Percentiles rank a stretch among this genome's conserved stretches.
Evolutionary conservation across 192 early-diverging fungal genomes (phyloP).

Genomic region (Mortierella antarctica): DNA sequence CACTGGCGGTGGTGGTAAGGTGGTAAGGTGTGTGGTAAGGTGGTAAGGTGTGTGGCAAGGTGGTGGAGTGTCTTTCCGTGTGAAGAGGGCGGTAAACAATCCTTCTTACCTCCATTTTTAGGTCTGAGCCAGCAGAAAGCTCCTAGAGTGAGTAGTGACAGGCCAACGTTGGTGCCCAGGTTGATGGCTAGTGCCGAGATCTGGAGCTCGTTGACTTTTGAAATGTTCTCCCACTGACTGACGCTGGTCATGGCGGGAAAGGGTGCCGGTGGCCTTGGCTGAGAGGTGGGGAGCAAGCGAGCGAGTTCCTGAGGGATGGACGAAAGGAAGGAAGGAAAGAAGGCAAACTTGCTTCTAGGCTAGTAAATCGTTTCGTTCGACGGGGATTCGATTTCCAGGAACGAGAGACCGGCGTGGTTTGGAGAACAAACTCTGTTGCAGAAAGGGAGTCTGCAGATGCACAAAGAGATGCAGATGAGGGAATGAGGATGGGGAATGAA

Average conservation of each 20-base stretch:
- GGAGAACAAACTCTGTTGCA: not conserved
- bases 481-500: not conserved
- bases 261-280: not conserved
- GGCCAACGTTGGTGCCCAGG: constrained; percentile 37
- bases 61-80: too few relatives aligned
- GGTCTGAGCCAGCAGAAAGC: constrained; percentile 50
- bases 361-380: not conserved
- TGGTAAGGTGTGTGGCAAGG: too few relatives aligned
- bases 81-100: too few relatives aligned
- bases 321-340: constrained; percentile 3
- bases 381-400: not conserved
- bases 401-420: not conserved
- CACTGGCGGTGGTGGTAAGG: too few relatives aligned
- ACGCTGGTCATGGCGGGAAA: constrained; percentile 16
- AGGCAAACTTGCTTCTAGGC: not conserved
- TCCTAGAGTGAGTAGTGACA: constrained; percentile 39
- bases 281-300: too few relatives aligned
- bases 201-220: constrained; percentile 16
- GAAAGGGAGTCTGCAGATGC: not conserved
- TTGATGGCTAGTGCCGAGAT: constrained; percentile 36
- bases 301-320: not conserved
- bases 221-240: constrained; percentile 1
- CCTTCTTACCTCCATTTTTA: constrained; percentile 44
- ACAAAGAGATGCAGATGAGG: constrained; percentile 1
- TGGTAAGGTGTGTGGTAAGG: too few relatives aligned